Percentiles rank a stretch among this genome's conserved stretches.
phyloP scores from a whole-genome alignment of 2,329 filamentous ascomycete species.

The Podosphaera aphanis region DNA sequence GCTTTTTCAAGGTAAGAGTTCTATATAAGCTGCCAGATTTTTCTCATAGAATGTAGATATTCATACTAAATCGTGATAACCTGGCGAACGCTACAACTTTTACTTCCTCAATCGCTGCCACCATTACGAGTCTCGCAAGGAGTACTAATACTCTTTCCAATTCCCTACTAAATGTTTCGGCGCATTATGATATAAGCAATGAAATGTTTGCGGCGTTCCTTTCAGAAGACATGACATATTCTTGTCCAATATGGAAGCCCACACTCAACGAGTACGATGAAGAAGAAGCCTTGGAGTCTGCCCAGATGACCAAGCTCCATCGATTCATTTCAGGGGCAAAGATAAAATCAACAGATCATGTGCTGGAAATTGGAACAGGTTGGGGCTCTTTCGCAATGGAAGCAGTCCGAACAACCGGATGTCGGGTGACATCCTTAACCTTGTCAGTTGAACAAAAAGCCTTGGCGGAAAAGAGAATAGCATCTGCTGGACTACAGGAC shows the following conservation, averaged over 20 bases:
- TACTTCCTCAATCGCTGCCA: constrained; percentile 32
- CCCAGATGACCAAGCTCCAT: constrained; percentile 42
- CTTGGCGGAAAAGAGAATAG: constrained; percentile 41
- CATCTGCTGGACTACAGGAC: constrained; percentile 31
- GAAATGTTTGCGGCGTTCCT: constrained; percentile 54
- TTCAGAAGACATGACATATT: constrained; percentile 56
- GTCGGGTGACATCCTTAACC: constrained; percentile 44
- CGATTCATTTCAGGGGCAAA: constrained; percentile 41
- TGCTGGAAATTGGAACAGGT: constrained; percentile 53
- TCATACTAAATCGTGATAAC: constrained; percentile 42
- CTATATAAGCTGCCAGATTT: not conserved
- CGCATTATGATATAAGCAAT: constrained; percentile 57
- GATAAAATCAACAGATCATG: constrained; percentile 40
- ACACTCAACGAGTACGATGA: constrained; percentile 19
- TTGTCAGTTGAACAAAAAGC: constrained; percentile 45
- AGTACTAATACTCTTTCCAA: constrained; percentile 33
- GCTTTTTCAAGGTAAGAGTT: constrained; percentile 38
- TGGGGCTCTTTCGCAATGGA: constrained; percentile 56
- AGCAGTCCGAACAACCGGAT: constrained; percentile 41
- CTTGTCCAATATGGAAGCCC: constrained; percentile 41
- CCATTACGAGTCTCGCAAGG: constrained; percentile 32
- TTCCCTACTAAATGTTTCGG: constrained; percentile 40
- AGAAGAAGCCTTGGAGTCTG: constrained; percentile 36
- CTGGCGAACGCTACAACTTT: constrained; percentile 40
- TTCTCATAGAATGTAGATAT: constrained; percentile 26